These are phyloP conservation scores for Lepidium didymum DNA, from an alignment of 345 rosid species.

Conservation along the genomic window DNA sequence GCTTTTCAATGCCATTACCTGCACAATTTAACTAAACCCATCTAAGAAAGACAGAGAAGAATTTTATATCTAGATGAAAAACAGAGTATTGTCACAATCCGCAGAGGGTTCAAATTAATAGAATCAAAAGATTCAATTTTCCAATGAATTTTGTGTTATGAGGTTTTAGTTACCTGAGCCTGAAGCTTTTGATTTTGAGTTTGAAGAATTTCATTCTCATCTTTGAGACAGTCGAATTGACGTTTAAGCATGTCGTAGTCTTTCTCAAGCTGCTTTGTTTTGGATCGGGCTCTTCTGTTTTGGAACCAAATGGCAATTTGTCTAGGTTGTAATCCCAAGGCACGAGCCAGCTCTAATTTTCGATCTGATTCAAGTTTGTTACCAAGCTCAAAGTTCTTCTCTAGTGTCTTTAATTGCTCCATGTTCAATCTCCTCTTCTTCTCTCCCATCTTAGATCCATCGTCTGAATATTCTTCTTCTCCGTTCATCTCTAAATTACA, in stretches of 20 bases:
- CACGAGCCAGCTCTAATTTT: conserved; percentile 85
- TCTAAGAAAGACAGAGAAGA: not conserved
- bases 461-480: conserved; percentile 77
- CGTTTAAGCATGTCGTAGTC: conserved; percentile 74
- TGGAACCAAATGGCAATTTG: conserved; percentile 96
- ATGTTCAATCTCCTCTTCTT: conserved; percentile 86
- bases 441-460: conserved; percentile 87
- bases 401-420: conserved; percentile 83
- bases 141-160: not conserved
- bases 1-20: conserved; percentile 75
- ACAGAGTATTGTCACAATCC: not conserved
- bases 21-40: not conserved
- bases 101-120: not conserved
- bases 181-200: conserved; percentile 79
- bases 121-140: not conserved
- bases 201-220: conserved; percentile 62
- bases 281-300: conserved; percentile 90
- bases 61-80: not conserved
- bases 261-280: conserved; percentile 88
- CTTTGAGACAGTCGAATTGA: conserved; percentile 66
- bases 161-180: conserved; percentile 46
- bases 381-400: conserved; percentile 88
- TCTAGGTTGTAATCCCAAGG: conserved; percentile 86
- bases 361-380: conserved; percentile 95
- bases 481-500: conserved; percentile 44